Evolutionary conservation across 164 flowering plant species (phyloP).

Genomic region (Sextonia rubra): DNA sequence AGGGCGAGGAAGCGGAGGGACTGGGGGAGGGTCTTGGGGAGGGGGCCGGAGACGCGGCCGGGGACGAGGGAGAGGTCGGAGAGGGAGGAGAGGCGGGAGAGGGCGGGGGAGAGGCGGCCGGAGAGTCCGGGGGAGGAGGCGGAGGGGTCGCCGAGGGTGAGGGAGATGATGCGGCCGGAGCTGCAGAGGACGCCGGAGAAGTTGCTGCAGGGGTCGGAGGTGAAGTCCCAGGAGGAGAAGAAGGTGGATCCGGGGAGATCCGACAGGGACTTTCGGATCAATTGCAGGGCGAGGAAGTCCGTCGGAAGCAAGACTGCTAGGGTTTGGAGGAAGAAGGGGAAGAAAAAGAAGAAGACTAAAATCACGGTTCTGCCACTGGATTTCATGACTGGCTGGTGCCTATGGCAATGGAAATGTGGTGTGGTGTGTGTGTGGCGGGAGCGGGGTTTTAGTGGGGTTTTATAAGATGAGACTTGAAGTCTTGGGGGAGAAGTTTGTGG

Average conservation of each 20-base stretch:
- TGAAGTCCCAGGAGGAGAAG: slow-evolving; percentile 34
- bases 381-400: background rate
- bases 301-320: slow-evolving; percentile 20
- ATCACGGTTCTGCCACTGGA: background rate
- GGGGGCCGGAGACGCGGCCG: slow-evolving; percentile 58
- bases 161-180: slow-evolving; percentile 29
- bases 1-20: slow-evolving; percentile 70
- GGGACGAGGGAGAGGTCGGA: slow-evolving; percentile 73
- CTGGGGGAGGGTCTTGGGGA: slow-evolving; percentile 55
- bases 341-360: background rate
- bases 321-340: background rate
- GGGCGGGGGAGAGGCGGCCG: slow-evolving; percentile 64
- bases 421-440: background rate
- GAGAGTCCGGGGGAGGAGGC: slow-evolving; percentile 85
- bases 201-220: slow-evolving; percentile 31
- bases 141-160: slow-evolving; percentile 79
- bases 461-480: slow-evolving; percentile 7
- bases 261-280: slow-evolving; percentile 17
- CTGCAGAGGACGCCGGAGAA: slow-evolving; percentile 30
- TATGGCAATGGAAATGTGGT: too few relatives aligned
- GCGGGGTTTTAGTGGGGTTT: background rate
- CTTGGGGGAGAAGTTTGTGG: slow-evolving; percentile 14
- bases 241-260: slow-evolving; percentile 35
- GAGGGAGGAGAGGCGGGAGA: slow-evolving; percentile 65
- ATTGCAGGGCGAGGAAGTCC: slow-evolving; percentile 30